Evolutionary conservation across 2,329 filamentous ascomycete genomes (phyloP), one percentile per base, ranked within the genome.

Genomic region (Passalora sequoiae): DNA sequence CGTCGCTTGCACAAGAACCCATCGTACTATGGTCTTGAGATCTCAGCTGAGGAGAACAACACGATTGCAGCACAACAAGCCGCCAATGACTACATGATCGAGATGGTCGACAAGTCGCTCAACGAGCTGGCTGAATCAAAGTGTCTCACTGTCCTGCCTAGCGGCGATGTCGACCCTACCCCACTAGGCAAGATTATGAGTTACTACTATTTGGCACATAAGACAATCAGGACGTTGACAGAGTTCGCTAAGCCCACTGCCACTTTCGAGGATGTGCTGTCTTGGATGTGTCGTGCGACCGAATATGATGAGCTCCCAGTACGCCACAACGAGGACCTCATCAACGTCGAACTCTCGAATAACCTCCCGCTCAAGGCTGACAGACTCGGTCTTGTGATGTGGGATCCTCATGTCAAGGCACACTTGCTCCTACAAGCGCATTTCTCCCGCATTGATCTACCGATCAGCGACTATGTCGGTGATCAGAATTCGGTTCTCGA

Each of bases 271-370:
- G 86, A 97, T 53, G 88, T 82, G 0, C 73, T 98, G 1, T 81
- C 83, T 4, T 97, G 89, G 91, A 92, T 98, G 81, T 91, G 84
- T 50, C 80, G 82, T 40, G 92, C 94, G 1, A 88, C 85, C 2
- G 92, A 98, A 70, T 98, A 97, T 66, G 89, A 98, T 62, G 94
- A 98, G 68, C 80, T 98, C 0, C 92, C 92, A 0, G 92, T 98
- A 17, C 87, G 92, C 4, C 92, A 98, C 69, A 98, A 98, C 61
- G 92, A 98, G 69, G 94, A 98, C 61, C 79, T 98, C 32, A 89
- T 98, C 72, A 98, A 98, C 62, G 86, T 80, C 3, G 88, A 96
- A 55, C 75, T 98, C 3, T 88, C 89, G 5, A 79, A 81, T 45
- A 88, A 89, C 50, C 71, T 98, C 1, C 86, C 89, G 0, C 79